Conservation (phyloP, 1,284 basidiomycete genomes). For the Filobasidium uniguttulatum region DNA sequence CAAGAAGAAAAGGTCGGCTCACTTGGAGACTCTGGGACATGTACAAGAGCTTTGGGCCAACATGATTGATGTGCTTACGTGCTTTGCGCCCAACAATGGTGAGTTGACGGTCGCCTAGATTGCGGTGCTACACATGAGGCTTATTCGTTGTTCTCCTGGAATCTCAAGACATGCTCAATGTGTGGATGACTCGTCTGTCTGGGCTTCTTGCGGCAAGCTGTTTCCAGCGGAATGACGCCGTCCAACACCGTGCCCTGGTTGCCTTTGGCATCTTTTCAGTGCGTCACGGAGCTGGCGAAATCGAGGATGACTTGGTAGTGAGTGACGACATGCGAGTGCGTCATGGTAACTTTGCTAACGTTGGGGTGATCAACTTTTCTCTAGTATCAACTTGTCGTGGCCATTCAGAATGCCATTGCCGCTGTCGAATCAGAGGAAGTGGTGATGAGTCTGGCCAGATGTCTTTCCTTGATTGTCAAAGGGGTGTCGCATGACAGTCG, state of each 20-base stretch:
- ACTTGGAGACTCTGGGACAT: conserved; percentile 50
- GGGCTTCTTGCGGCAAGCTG: conserved; percentile 79
- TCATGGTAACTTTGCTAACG: not conserved
- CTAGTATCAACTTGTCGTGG: conserved; percentile 33
- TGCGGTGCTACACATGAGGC: not conserved
- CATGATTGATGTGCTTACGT: conserved; percentile 51
- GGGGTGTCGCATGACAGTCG: conserved; percentile 54
- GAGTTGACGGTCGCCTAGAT: conserved; percentile 18
- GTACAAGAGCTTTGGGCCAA: conserved; percentile 56
- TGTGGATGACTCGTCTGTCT: conserved; percentile 90
- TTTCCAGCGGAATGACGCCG: conserved; percentile 79
- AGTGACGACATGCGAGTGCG: not conserved
- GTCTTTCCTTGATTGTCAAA: conserved; percentile 61
- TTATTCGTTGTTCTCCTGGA: not conserved
- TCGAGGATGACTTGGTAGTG: conserved; percentile 41
- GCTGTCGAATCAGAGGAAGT: conserved; percentile 33
- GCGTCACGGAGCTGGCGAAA: conserved; percentile 42
- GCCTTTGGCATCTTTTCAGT: conserved; percentile 62
- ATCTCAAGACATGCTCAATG: conserved; percentile 62
- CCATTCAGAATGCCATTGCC: conserved; percentile 41
- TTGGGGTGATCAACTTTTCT: not conserved
- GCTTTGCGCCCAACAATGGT: conserved; percentile 57
- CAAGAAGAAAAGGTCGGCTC: conserved; percentile 25
- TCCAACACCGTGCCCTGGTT: conserved; percentile 79
- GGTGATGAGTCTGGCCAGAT: conserved; percentile 72